A percentile compares a stretch with the other conserved stretches of the same genome.
phyloP scores from a whole-genome alignment of 148 eudicot genomes.

The Bassia scoparia region DNA sequence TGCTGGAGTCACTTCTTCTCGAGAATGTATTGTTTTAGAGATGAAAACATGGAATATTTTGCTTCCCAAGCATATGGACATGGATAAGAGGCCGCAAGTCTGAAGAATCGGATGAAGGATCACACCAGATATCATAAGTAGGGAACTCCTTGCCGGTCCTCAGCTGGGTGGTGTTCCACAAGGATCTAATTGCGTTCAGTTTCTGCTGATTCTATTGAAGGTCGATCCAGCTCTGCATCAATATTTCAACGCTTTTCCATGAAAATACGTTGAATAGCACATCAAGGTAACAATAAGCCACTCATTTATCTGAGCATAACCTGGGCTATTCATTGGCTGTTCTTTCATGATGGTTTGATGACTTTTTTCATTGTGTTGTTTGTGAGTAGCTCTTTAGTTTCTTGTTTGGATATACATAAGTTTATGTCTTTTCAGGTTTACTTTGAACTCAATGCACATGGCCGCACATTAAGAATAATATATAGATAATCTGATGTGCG shows the following conservation, averaged over 20 bases:
- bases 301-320: background rate
- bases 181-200: constrained; percentile 55
- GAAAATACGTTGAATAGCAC: constrained; percentile 92
- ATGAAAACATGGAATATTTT: constrained; percentile 71
- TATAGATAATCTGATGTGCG: constrained; percentile 59
- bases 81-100: constrained; percentile 29
- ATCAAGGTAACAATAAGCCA: constrained; percentile 38
- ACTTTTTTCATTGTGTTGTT: background rate
- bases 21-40: constrained; percentile 72
- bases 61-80: constrained; percentile 49
- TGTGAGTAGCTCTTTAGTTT: background rate
- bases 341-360: background rate
- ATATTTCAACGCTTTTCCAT: constrained; percentile 85
- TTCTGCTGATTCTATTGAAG: constrained; percentile 88
- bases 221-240: constrained; percentile 84
- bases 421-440: constrained; percentile 48
- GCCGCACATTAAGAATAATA: constrained; percentile 68
- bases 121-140: constrained; percentile 62
- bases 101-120: constrained; percentile 42
- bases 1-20: constrained; percentile 62
- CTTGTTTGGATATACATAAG: background rate
- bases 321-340: background rate
- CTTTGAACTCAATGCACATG: constrained; percentile 89
- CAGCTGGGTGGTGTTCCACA: constrained; percentile 67
- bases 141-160: constrained; percentile 85